Evolutionary conservation across 805 yeast species (phyloP), one percentile per base, ranked within the genome.

Genomic region (Lipomyces chichibuensis): DNA sequence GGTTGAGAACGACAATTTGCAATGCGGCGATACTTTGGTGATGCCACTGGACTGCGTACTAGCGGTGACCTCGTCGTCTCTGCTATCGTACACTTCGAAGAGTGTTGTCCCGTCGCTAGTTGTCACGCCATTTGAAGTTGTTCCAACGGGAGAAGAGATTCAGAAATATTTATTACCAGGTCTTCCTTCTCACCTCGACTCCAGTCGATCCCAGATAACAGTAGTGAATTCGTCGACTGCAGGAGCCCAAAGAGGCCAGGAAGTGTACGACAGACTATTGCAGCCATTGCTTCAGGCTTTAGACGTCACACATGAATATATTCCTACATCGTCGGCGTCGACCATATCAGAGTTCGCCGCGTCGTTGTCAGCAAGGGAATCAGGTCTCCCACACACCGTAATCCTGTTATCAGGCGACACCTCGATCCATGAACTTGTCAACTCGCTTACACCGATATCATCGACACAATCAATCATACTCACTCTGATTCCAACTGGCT

Each of bases 391-490:
- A 9, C 65, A 3, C 29, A 84, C 89, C 0, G 78, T 89, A 9
- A 75, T 90, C 1, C 78, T 92, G 46, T 77, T 93, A 8, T 89
- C 96, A 51, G 98, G 98, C 1, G 98, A 93, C 74, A 92, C 97
- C 0, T 87, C 96, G 0, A 79, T 91, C 4, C 86, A 84, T 60
- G 98, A 93, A 75, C 85, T 93, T 60, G 72, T 91, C 64, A 92
- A 92, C 75, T 80, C 77, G 23, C 75, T 83, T 33, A 74, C 69
- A 13, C 70, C 73, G 2, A 25, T 25, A 1, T 25, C 55, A 2
- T 46, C n/a, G 9, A 13, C 64, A 3, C 20, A 39, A 23, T 51
- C 54, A 20, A 39, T 63, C 35, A 33, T 27, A 9, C 65, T 80
- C 5, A 70, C 65, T 9, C 65, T 80, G 20, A 75, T 93, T 17